Conservation (phyloP, 495 filamentous ascomycete genomes). For the Xylaria scruposa region DNA sequence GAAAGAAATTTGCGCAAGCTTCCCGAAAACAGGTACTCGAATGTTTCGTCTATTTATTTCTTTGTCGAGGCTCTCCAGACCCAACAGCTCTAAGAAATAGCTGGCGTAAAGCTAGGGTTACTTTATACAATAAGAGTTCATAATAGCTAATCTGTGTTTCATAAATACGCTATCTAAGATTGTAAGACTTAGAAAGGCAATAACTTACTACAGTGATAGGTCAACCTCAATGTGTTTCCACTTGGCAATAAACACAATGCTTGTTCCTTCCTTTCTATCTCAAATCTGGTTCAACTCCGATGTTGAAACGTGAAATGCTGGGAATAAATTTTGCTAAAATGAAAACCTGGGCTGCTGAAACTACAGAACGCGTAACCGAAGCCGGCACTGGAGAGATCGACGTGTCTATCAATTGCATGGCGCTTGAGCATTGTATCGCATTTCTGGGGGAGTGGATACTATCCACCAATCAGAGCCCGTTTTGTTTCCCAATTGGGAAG, state of each 20-base stretch:
- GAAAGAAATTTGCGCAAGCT: background rate
- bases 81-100: background rate
- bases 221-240: background rate
- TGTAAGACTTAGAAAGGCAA: background rate
- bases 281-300: background rate
- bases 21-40: background rate
- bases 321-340: background rate
- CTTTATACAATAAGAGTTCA: background rate
- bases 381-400: conserved; percentile 8
- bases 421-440: background rate
- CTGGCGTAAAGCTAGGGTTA: too few species aligned
- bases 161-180: background rate
- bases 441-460: conserved; percentile 5
- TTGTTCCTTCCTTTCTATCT: background rate
- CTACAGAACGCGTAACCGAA: background rate
- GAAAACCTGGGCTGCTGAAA: conserved; percentile 8
- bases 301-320: background rate
- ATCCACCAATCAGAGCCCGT: background rate
- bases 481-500: conserved; percentile 1
- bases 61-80: background rate
- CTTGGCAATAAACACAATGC: background rate
- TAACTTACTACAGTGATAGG: background rate
- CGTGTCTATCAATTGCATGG: background rate
- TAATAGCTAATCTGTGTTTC: background rate
- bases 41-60: too few species aligned